Evolutionary conservation across 495 filamentous ascomycete genomes (phyloP).

Genomic region (Penicillium dipodomyicola): DNA sequence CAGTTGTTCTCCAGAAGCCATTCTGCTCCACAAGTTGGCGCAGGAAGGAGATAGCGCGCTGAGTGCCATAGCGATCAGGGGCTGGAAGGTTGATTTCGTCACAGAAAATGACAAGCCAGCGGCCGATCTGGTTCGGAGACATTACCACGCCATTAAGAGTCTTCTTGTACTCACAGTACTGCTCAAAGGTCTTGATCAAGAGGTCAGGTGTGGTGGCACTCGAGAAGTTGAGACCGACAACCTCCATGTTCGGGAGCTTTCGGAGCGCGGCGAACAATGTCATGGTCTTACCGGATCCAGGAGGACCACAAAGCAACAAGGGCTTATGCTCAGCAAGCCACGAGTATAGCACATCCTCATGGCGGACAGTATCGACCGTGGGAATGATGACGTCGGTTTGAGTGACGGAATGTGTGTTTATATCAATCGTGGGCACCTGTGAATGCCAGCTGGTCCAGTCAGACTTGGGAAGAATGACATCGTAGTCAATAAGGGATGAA

Average conservation of each 20-base stretch:
- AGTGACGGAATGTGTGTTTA: slow-evolving; percentile 95
- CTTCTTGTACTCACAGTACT: slow-evolving; percentile 99
- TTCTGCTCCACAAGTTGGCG: slow-evolving; percentile 97
- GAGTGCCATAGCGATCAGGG: slow-evolving; percentile 95
- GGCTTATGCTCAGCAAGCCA: slow-evolving; percentile 99
- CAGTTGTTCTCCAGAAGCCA: slow-evolving; percentile 95
- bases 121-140: slow-evolving; percentile 91
- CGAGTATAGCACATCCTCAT: slow-evolving; percentile 96
- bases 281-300: slow-evolving; percentile 99
- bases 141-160: slow-evolving; percentile 94
- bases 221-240: slow-evolving; percentile 98
- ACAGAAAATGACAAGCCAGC: slow-evolving; percentile 98
- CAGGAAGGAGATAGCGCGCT: slow-evolving; percentile 94
- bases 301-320: slow-evolving; percentile 91
- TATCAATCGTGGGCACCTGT: slow-evolving; percentile 88
- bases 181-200: slow-evolving; percentile 97
- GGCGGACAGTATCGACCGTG: slow-evolving; percentile 91
- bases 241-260: slow-evolving; percentile 97
- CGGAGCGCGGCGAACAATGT: slow-evolving; percentile 95
- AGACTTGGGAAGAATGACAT: slow-evolving; percentile 78
- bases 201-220: slow-evolving; percentile 97
- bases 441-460: slow-evolving; percentile 93
- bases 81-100: slow-evolving; percentile 99
- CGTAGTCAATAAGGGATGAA: slow-evolving; percentile 89
- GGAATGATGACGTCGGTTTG: slow-evolving; percentile 98